phyloP scores from a whole-genome alignment of 176 grass and related monocot genomes.

The Phoenix roebelenii region DNA sequence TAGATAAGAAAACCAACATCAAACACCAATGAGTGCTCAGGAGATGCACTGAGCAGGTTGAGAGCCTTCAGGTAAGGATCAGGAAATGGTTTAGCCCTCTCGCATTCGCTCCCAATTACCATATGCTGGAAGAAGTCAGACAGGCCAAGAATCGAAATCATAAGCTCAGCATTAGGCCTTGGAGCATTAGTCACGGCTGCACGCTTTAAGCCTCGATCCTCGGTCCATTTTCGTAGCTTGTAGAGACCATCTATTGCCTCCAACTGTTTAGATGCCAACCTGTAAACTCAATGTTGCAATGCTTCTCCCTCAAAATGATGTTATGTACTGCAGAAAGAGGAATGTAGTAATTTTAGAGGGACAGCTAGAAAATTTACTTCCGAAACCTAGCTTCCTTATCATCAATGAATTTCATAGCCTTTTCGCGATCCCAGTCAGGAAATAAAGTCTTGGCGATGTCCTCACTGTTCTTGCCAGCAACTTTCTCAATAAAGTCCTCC shows the following conservation, averaged over 20 bases:
- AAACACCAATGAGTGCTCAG: constrained; percentile 63
- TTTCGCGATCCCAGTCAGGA: constrained; percentile 73
- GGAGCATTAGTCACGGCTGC: constrained; percentile 84
- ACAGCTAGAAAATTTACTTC: constrained; percentile 23
- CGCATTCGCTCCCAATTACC: constrained; percentile 67
- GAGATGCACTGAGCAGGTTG: constrained; percentile 46
- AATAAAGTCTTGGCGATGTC: constrained; percentile 64
- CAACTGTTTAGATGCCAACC: constrained; percentile 50
- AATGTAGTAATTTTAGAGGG: too few relatives aligned
- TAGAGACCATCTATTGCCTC: constrained; percentile 56
- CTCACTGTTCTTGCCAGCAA: constrained; percentile 70
- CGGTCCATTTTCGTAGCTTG: constrained; percentile 57
- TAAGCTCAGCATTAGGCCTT: constrained; percentile 75
- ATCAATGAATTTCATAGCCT: constrained; percentile 63
- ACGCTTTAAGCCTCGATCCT: constrained; percentile 53
- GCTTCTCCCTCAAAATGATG: too few relatives aligned
- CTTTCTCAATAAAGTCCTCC: constrained; percentile 80
- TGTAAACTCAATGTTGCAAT: constrained; percentile 6
- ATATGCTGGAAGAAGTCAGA: constrained; percentile 73
- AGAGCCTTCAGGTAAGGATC: constrained; percentile 77
- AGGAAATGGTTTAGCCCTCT: constrained; percentile 70
- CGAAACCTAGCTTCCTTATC: constrained; percentile 65
- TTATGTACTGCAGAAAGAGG: too few relatives aligned
- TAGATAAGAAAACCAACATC: constrained; percentile 32
- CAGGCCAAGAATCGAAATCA: constrained; percentile 77